These are phyloP conservation scores for Teratosphaeria destructans DNA, from an alignment of 2,329 filamentous ascomycete genomes.

Conservation along the genomic window DNA sequence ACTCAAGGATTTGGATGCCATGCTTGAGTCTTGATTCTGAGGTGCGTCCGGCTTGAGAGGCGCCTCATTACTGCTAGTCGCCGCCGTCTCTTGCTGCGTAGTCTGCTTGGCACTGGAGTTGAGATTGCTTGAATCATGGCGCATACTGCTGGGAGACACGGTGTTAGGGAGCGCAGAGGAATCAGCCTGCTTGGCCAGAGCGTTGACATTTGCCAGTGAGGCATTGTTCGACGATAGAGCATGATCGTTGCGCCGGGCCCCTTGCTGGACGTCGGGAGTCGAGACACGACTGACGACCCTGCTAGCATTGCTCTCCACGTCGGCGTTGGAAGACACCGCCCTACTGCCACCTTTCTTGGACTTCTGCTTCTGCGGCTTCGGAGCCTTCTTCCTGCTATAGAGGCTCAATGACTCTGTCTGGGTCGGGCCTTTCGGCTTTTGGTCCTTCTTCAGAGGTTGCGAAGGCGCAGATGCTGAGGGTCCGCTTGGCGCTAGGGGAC, in stretches of 20 bases:
- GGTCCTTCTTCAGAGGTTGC: slow-evolving; percentile 6
- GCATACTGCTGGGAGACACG: background rate
- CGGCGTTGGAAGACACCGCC: background rate
- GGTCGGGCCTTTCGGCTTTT: slow-evolving; percentile 24
- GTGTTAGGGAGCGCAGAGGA: background rate
- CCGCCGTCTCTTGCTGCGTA: background rate
- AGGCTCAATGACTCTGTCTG: slow-evolving; percentile 26
- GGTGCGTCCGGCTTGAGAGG: background rate
- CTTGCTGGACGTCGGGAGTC: background rate
- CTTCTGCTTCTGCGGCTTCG: slow-evolving; percentile 11
- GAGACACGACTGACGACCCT: background rate
- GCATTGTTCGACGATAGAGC: background rate
- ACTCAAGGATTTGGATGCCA: background rate
- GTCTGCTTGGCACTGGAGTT: background rate
- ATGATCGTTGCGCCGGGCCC: background rate
- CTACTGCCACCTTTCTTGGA: slow-evolving; percentile 9
- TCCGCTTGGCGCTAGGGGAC: background rate
- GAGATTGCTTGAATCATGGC: background rate
- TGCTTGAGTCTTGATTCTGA: background rate
- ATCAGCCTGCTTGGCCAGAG: background rate
- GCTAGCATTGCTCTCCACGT: background rate
- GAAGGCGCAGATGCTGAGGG: background rate
- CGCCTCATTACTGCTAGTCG: no score
- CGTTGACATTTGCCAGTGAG: background rate
- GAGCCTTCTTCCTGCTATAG: slow-evolving; percentile 10